Evolutionary conservation across 768 basidiomycete genomes (phyloP), one percentile per base, ranked within the genome.

Genomic region (Tricholoma sp.): DNA sequence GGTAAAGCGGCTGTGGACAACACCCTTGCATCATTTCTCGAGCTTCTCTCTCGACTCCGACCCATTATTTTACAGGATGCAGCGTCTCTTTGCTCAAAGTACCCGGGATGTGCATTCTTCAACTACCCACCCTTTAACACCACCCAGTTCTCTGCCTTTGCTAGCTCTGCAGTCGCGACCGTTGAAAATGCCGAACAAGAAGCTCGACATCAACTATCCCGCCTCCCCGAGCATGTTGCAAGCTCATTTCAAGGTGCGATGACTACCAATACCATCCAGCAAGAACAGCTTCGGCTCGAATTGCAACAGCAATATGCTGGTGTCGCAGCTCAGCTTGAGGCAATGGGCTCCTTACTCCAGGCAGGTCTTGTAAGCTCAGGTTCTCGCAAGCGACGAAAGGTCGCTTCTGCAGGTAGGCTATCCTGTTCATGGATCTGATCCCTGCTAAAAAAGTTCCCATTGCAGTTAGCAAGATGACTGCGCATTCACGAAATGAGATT

Each of bases 11-110:
- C 61, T 6, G 56, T 48, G 3, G 71, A 70, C 49, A 63, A 67
- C 36, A 61, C 70, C 1, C 58, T 73, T 1, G 61, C 60, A 8
- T 48, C 67, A 18, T 72, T 74, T 51, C 37, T 37, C 2, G 37
- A 33, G 3, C 37, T 53, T n/a, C 52, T 53, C 39, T 1, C 24
- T 4, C 18, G 7, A 20, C 24, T 53, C 9, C 37, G 17, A 4
- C n/a, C 4, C 11, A 42, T 53, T 36, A 53, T 53, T 20, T 24
- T 51, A 12, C 50, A 51, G 17, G 50, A 51, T 20, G 32, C 50
- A 2, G 50, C 50, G 6, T 28, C 2, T 28, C 52, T 53, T 12
- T 39, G 12, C 39, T 29, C n/a, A 15, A 37, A 53, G 39, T 53
- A 53, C n/a, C 52, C 52, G 1, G 37, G 39, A 12, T 53, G 52